These are phyloP conservation scores for Ophiostoma populinum DNA, from an alignment of 2,329 filamentous ascomycete genomes.

Conservation along the genomic window DNA sequence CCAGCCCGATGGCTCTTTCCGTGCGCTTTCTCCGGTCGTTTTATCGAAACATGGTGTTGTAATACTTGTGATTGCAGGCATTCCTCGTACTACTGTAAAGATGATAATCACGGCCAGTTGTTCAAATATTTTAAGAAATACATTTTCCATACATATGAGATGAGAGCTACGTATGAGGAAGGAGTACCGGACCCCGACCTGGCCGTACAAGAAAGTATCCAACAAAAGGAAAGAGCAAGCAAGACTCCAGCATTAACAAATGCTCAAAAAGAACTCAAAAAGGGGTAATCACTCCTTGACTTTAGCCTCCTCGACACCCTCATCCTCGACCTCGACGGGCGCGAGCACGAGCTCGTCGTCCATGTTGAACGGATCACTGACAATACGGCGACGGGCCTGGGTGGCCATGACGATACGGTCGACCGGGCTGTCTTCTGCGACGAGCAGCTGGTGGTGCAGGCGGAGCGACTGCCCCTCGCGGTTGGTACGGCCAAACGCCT, in stretches of 20 bases:
- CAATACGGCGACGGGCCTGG: conserved; percentile 11
- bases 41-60: no score
- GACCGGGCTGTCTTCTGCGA: conserved; percentile 12
- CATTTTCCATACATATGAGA: no score
- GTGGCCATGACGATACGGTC: conserved; percentile 12
- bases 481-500: conserved; percentile 14
- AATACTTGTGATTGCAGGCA: no score
- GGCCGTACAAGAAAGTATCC: no score
- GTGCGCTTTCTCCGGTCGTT: no score
- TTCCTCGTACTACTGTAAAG: no score
- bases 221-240: neutral
- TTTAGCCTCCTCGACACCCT: neutral
- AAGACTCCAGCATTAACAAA: no score
- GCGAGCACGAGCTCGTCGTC: conserved; percentile 7
- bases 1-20: no score
- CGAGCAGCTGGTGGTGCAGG: conserved; percentile 12
- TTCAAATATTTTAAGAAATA: no score
- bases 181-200: no score
- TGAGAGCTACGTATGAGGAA: no score
- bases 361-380: conserved; percentile 11
- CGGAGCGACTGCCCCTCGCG: conserved; percentile 12
- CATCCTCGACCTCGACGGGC: conserved; percentile 1
- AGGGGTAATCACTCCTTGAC: neutral
- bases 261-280: neutral
- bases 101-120: no score